Base-by-base conservation (phyloP, 139 green algal genomes). In the Tetratostichococcus sp. region DNA sequence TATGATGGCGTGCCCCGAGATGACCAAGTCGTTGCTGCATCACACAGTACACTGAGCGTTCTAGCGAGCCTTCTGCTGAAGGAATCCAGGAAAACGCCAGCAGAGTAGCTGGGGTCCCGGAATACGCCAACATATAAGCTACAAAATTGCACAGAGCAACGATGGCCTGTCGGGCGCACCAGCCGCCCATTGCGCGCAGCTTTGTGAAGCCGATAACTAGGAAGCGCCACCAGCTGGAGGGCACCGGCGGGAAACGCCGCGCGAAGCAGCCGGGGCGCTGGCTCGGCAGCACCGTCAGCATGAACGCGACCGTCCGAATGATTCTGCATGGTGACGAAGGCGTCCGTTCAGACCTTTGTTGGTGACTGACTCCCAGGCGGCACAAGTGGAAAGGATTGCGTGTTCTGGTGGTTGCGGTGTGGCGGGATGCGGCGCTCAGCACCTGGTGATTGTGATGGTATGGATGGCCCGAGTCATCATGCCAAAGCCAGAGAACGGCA, bases 21-120 rank as follows among this genome's bases (percentile, higher is more conserved):
- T 83, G 30, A 95, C 83, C 0, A 96, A 80, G 73, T 96, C 91
- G 73, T 96, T 96, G 75, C 91, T 95, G 33, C 88, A 87, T 11
- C n/a, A n/a, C 62, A 69, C 21, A 11, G 39, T 11, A 50, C 39
- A n/a, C n/a, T n/a, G n/a, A n/a, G n/a, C n/a, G n/a, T n/a, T n/a
- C n/a, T n/a, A n/a, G n/a, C n/a, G n/a, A n/a, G n/a, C n/a, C n/a
- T n/a, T n/a, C n/a, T n/a, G n/a, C n/a, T n/a, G n/a, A n/a, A n/a
- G n/a, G n/a, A n/a, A n/a, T n/a, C n/a, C n/a, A n/a, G n/a, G n/a
- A n/a, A n/a, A n/a, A n/a, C n/a, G n/a, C n/a, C n/a, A n/a, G n/a
- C n/a, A n/a, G n/a, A n/a, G n/a, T n/a, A n/a, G n/a, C n/a, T n/a
- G n/a, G n/a, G n/a, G n/a, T n/a, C n/a, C n/a, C n/a, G n/a, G n/a